phyloP scores from a whole-genome alignment of 495 filamentous ascomycete species.

The Aspergillus nanangensis region DNA sequence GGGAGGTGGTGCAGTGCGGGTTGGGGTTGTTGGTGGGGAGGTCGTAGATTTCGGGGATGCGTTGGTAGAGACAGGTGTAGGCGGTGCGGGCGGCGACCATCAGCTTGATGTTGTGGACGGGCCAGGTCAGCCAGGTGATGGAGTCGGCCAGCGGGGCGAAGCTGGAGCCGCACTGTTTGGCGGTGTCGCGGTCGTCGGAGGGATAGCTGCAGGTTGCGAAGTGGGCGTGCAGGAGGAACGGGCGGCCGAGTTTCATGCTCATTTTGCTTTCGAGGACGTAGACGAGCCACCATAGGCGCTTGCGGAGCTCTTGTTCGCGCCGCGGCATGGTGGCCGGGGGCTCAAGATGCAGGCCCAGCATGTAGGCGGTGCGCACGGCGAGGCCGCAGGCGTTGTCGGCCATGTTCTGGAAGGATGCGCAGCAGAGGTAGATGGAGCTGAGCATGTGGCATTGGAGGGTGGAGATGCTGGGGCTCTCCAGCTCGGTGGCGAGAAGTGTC shows the following conservation, averaged over 20 bases:
- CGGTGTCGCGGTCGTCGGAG: constrained; percentile 25
- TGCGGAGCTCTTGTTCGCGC: constrained; percentile 35
- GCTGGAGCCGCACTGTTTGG: constrained; percentile 30
- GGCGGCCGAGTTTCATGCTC: constrained; percentile 50
- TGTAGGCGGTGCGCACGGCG: constrained; percentile 44
- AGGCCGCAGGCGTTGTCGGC: constrained; percentile 32
- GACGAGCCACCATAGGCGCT: constrained; percentile 50
- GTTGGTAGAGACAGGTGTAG: constrained; percentile 34
- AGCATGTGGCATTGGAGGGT: constrained; percentile 50
- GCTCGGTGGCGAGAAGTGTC: constrained; percentile 36
- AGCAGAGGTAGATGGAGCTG: constrained; percentile 39
- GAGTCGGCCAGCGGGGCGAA: constrained; percentile 32
- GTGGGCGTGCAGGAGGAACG: constrained; percentile 30
- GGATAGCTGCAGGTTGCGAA: constrained; percentile 36
- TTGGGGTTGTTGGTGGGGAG: background rate
- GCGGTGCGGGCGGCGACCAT: constrained; percentile 29
- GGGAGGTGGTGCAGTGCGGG: background rate
- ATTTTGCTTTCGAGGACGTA: constrained; percentile 44
- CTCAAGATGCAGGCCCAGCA: constrained; percentile 49
- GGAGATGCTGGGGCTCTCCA: constrained; percentile 45
- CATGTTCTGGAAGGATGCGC: constrained; percentile 48
- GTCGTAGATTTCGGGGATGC: constrained; percentile 1
- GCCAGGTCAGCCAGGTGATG: constrained; percentile 37
- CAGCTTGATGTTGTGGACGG: constrained; percentile 33
- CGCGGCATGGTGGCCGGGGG: constrained; percentile 32